phyloP scores from a whole-genome alignment of 257 asterid genomes.

The Solanum dulcamara region DNA sequence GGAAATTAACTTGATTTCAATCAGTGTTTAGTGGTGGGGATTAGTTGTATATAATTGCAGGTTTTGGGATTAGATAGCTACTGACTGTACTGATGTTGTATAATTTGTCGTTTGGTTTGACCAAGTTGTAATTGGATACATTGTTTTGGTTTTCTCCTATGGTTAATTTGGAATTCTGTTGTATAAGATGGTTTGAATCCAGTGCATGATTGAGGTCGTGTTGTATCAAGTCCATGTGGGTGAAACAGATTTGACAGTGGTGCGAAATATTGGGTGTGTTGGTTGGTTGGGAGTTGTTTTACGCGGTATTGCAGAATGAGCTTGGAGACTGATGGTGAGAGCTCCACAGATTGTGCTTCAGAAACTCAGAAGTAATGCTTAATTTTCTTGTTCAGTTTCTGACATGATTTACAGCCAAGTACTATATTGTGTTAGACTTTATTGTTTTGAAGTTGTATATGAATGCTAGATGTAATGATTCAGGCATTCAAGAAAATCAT shows the following conservation, averaged over 20 bases:
- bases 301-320: constrained; percentile 36
- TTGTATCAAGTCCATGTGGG: not conserved
- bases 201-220: not conserved
- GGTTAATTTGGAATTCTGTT: not conserved
- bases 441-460: constrained; percentile 1
- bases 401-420: not conserved
- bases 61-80: not conserved
- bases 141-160: not conserved
- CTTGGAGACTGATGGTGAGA: constrained; percentile 40
- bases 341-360: constrained; percentile 19
- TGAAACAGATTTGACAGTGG: not conserved
- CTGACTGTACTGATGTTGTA: not conserved
- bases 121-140: not conserved
- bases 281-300: not conserved
- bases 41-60: not conserved
- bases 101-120: not conserved
- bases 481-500: constrained; percentile 48
- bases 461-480: constrained; percentile 10
- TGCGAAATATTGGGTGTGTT: not conserved
- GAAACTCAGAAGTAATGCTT: constrained; percentile 28
- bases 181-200: not conserved
- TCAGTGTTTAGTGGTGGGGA: not conserved
- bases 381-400: constrained; percentile 3
- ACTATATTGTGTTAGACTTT: not conserved
- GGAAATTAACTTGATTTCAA: not conserved